Conservation (phyloP, 805 yeast species). For the Priceomyces haplophilus region DNA sequence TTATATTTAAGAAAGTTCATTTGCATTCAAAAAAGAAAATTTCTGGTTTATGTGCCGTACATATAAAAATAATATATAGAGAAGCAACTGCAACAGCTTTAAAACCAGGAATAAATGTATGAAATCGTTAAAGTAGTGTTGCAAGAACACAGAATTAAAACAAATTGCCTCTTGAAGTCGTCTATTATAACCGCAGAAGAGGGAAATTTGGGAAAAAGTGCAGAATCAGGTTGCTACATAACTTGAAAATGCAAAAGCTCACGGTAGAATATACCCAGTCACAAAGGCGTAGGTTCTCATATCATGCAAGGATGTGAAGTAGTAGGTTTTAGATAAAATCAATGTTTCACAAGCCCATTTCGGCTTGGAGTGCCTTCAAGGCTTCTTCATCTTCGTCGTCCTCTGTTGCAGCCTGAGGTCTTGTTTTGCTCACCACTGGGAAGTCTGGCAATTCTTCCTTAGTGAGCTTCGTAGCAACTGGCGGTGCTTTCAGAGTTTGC, state of each 20-base stretch:
- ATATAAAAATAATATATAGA: not conserved
- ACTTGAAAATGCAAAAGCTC: not conserved
- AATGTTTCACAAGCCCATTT: slow-evolving; percentile 64
- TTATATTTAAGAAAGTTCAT: not conserved
- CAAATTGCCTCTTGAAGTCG: not conserved
- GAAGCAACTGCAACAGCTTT: not conserved
- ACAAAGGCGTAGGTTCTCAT: not conserved
- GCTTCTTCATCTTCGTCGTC: slow-evolving; percentile 86
- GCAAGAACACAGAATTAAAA: slow-evolving; percentile 3
- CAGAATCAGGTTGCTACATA: not conserved
- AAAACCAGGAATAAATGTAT: not conserved
- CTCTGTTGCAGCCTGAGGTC: slow-evolving; percentile 38
- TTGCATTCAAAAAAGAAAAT: not conserved
- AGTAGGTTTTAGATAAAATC: not conserved
- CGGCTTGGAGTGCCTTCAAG: slow-evolving; percentile 75
- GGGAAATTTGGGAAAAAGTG: not conserved
- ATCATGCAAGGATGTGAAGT: too few relatives aligned
- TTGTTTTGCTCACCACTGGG: slow-evolving; percentile 41
- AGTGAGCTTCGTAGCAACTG: slow-evolving; percentile 14
- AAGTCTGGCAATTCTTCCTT: slow-evolving; percentile 42
- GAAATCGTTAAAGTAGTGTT: not conserved
- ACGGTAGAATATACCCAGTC: not conserved
- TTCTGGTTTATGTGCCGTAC: not conserved
- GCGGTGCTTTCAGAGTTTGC: slow-evolving; percentile 11
- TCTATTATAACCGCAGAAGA: slow-evolving; percentile 3